Evolutionary conservation across 2,329 filamentous ascomycete species (phyloP).

Genomic region (Tolypocladium album): DNA sequence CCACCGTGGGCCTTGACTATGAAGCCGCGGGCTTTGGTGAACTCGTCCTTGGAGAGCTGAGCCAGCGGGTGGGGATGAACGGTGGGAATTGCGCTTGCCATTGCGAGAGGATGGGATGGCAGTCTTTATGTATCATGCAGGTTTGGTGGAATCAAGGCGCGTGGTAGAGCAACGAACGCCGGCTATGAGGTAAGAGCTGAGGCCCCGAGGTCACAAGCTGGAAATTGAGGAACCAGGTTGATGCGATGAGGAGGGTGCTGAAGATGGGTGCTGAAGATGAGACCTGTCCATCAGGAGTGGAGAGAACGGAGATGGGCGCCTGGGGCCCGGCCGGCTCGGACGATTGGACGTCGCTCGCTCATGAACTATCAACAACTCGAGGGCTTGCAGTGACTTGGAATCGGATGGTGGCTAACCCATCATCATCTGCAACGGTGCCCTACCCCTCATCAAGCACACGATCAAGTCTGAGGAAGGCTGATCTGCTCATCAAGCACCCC

Average conservation of each 20-base stretch:
- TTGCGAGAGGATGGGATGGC: neutral
- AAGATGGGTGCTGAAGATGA: neutral
- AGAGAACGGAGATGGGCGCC: neutral
- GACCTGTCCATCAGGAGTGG: neutral
- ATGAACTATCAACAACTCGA: neutral
- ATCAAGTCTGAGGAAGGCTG: neutral
- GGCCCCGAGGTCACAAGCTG: neutral
- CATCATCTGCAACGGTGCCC: too few species aligned
- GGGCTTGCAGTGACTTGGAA: neutral
- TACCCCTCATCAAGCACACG: neutral
- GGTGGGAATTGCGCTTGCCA: neutral
- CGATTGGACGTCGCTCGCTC: neutral
- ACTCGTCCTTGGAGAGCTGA: conserved; percentile 39
- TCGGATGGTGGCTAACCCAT: neutral
- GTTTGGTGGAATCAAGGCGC: neutral
- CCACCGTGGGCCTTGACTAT: conserved; percentile 23
- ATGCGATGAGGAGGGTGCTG: neutral
- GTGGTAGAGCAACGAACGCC: neutral
- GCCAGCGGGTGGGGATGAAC: conserved; percentile 31
- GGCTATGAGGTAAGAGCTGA: neutral
- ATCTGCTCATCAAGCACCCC: neutral
- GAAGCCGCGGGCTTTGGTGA: conserved; percentile 32
- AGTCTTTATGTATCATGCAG: neutral
- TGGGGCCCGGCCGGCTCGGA: neutral
- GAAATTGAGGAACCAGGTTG: neutral